Evolutionary conservation across 208 protist genomes (phyloP), one percentile per base, ranked within the genome.

Genomic region (Endotrypanum monterogeii): DNA sequence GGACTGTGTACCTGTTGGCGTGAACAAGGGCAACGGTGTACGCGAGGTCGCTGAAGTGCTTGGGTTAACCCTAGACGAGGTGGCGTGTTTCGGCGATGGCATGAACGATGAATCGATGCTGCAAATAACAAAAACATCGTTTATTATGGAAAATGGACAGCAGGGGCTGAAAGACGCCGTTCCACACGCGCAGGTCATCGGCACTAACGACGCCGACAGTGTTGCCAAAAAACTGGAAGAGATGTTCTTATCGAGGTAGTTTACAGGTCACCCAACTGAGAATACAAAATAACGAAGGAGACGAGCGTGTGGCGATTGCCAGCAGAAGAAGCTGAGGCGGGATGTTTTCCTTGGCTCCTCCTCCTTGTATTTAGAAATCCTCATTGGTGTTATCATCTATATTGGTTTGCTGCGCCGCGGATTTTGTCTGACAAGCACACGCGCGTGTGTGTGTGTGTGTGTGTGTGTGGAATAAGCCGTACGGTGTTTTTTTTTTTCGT

Each of bases 51-150:
- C 80, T 2, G 32, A 83, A 65, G 28, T 79, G n/a, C 69, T 94
- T 14, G 62, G 73, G 11, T 16, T 94, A 1, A 32, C 57, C 14
- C 39, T 86, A 2, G 66, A 80, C 0, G 78, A 90, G 11, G 79
- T 83, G 9, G 83, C 84, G 28, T 88, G 88, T 28, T 92, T 95
- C 73, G 90, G 90, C 6, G 86, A 92, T 57, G 86, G 83, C 25
- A 89, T 91, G 84, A 95, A 93, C 68, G 89, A 94, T 55, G 61
- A 78, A 28, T 73, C 81, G 3, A 92, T 94, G 89, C 75, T 94
- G 73, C 32, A 83, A 25, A 60, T 77, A 1, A 86, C 82, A 2
- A 82, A 82, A 3, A 74, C 80, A 54, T 76, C 83, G 1, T 94
- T 81, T 58, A 75, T 94, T 8, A 94, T 88, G 87, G 62, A 73